Evolutionary conservation across 2,329 filamentous ascomycete species (phyloP).

Genomic region (Tolypocladium sp.): DNA sequence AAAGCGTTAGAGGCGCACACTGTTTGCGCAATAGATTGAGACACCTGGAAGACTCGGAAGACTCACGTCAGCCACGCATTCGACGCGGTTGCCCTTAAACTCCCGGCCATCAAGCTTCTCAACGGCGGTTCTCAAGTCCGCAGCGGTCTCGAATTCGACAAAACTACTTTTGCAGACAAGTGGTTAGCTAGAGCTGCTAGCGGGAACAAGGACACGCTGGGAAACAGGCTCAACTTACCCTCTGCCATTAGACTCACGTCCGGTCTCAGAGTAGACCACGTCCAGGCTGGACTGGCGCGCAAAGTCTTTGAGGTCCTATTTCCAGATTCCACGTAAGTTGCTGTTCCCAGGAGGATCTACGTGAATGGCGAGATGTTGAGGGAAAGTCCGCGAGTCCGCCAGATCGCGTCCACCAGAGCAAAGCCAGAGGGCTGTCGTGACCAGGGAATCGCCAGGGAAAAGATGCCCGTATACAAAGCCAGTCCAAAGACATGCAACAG

Average conservation of each 20-base stretch:
- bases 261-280: constrained; percentile 96
- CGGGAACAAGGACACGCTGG: too few species aligned
- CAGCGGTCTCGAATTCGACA: constrained; percentile 92
- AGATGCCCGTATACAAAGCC: constrained; percentile 14
- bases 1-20: background rate
- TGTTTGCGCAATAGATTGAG: background rate
- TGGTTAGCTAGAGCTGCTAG: constrained; percentile 2
- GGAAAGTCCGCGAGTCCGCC: constrained; percentile 23
- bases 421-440: constrained; percentile 1
- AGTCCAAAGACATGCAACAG: constrained; percentile 9
- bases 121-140: constrained; percentile 81
- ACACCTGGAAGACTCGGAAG: background rate
- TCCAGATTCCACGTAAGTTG: constrained; percentile 74
- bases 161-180: constrained; percentile 49
- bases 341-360: constrained; percentile 42
- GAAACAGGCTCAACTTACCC: constrained; percentile 51
- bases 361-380: constrained; percentile 13
- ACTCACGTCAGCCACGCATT: constrained; percentile 75
- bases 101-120: constrained; percentile 90
- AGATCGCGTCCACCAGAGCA: constrained; percentile 24
- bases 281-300: constrained; percentile 93
- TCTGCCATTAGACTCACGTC: constrained; percentile 82
- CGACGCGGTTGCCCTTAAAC: constrained; percentile 84
- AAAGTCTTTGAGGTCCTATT: constrained; percentile 99
- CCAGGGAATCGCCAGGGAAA: constrained; percentile 4